Percentiles rank a stretch among this genome's conserved stretches.
These are phyloP conservation scores for Mucor saturninus DNA, from an alignment of 371 early-diverging fungal genomes.

Conservation along the genomic window DNA sequence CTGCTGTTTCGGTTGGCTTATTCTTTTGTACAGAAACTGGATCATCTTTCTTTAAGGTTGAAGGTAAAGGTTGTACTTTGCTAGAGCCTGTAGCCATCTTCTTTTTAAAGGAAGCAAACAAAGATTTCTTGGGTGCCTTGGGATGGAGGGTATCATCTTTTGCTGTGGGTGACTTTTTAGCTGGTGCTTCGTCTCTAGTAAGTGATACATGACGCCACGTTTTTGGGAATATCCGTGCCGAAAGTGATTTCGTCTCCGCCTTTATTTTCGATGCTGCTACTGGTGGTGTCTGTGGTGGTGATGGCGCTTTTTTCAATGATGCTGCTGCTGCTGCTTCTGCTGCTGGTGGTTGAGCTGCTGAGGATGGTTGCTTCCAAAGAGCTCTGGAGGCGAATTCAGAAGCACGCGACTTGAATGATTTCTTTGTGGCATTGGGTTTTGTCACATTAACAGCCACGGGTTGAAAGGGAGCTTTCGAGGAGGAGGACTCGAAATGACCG, in stretches of 20 bases:
- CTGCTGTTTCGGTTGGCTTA: not conserved
- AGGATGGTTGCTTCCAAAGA: slow-evolving; percentile 14
- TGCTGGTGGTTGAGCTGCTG: slow-evolving; percentile 7
- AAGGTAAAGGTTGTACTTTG: not conserved
- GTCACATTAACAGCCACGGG: slow-evolving; percentile 5
- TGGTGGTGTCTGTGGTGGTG: not conserved
- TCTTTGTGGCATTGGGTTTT: not conserved
- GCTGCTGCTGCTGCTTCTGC: not conserved
- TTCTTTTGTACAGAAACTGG: not conserved
- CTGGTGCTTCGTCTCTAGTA: slow-evolving; percentile 4
- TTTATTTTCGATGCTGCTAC: slow-evolving; percentile 13
- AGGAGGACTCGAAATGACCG: slow-evolving; percentile 25
- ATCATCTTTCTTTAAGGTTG: slow-evolving; percentile 6
- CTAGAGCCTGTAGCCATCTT: slow-evolving; percentile 14
- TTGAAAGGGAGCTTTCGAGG: slow-evolving; percentile 6
- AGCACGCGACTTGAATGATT: slow-evolving; percentile 17
- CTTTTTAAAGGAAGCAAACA: slow-evolving; percentile 30
- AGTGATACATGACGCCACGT: slow-evolving; percentile 19
- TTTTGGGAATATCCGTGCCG: slow-evolving; percentile 25
- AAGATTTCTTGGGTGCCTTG: too few relatives aligned
- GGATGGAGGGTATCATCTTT: too few relatives aligned
- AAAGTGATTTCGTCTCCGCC: slow-evolving; percentile 28
- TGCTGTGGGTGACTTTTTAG: slow-evolving; percentile 5
- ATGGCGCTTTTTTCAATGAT: slow-evolving; percentile 19
- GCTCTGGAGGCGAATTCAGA: slow-evolving; percentile 28